Conservation (phyloP, 352 stramenopile genomes). For the Globisporangium nunn region DNA sequence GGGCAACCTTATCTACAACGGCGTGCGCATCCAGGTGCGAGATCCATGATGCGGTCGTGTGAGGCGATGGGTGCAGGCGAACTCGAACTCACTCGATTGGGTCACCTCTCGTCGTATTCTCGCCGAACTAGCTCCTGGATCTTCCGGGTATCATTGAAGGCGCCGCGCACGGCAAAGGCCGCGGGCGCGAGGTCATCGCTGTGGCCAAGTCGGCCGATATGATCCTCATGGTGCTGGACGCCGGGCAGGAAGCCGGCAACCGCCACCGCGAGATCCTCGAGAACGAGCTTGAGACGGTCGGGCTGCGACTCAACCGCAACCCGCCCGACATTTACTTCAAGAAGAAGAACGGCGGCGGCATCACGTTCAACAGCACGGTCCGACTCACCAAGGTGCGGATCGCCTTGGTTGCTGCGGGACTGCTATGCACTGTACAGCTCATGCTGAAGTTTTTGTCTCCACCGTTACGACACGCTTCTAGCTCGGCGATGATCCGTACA, state of each 20-base stretch:
- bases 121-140: slow-evolving; percentile 88
- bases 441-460: background rate
- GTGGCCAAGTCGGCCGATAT: slow-evolving; percentile 98
- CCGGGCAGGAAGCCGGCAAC: slow-evolving; percentile 97
- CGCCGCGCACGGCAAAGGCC: slow-evolving; percentile 95
- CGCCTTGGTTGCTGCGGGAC: no score
- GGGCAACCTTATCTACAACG: slow-evolving; percentile 94
- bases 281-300: slow-evolving; percentile 97
- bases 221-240: slow-evolving; percentile 99
- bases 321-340: slow-evolving; percentile 96
- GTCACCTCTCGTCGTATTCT: background rate
- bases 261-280: slow-evolving; percentile 95
- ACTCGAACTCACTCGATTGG: background rate
- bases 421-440: no score
- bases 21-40: slow-evolving; percentile 91
- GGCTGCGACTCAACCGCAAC: slow-evolving; percentile 95
- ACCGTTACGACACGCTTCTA: slow-evolving; percentile 8
- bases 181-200: slow-evolving; percentile 98
- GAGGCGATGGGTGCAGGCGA: background rate
- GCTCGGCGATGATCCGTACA: slow-evolving; percentile 83
- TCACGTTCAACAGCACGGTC: slow-evolving; percentile 96
- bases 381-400: slow-evolving; percentile 87
- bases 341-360: slow-evolving; percentile 92
- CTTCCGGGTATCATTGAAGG: slow-evolving; percentile 99
- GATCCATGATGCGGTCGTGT: background rate